phyloP scores from a whole-genome alignment of 2,329 filamentous ascomycete genomes.

The Arthrobotrys sinensis region DNA sequence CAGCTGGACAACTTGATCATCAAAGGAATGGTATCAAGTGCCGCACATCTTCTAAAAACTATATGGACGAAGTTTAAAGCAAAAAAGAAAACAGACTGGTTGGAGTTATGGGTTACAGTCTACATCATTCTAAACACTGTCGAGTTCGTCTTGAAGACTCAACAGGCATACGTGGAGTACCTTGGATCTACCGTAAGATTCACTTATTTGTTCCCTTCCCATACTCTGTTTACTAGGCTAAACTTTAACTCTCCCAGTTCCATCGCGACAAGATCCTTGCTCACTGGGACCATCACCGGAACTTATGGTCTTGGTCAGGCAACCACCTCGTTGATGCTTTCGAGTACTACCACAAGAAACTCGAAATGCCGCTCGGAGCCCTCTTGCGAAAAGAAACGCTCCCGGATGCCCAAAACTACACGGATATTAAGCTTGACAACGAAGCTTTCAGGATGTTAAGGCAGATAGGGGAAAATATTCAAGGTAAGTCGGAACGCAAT shows the following conservation, averaged over 20 bases:
- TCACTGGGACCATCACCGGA: conserved; percentile 57
- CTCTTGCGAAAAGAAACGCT: conserved; percentile 47
- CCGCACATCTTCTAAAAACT: conserved; percentile 53
- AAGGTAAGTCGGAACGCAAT: conserved; percentile 24
- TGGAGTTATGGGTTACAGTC: conserved; percentile 52
- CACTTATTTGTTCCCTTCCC: neutral
- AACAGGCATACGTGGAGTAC: conserved; percentile 58
- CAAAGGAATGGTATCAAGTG: conserved; percentile 54
- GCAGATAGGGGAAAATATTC: conserved; percentile 51
- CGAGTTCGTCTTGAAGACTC: conserved; percentile 53
- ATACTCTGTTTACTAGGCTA: neutral
- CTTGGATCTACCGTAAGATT: conserved; percentile 53
- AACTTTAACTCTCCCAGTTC: conserved; percentile 30
- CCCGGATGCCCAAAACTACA: conserved; percentile 48
- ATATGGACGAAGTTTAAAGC: conserved; percentile 59
- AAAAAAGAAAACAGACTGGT: conserved; percentile 57
- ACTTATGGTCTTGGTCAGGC: conserved; percentile 57
- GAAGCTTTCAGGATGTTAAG: conserved; percentile 48
- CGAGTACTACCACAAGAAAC: conserved; percentile 58
- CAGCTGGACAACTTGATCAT: conserved; percentile 59
- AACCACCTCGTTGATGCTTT: conserved; percentile 58
- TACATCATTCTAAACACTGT: conserved; percentile 57
- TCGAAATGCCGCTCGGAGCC: conserved; percentile 51
- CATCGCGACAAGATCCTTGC: conserved; percentile 58
- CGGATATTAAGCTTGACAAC: conserved; percentile 56